A percentile compares a stretch with the other conserved stretches of the same genome.
phyloP scores from a whole-genome alignment of 139 green algal genomes.

The Limnomonas spitsbergensis region DNA sequence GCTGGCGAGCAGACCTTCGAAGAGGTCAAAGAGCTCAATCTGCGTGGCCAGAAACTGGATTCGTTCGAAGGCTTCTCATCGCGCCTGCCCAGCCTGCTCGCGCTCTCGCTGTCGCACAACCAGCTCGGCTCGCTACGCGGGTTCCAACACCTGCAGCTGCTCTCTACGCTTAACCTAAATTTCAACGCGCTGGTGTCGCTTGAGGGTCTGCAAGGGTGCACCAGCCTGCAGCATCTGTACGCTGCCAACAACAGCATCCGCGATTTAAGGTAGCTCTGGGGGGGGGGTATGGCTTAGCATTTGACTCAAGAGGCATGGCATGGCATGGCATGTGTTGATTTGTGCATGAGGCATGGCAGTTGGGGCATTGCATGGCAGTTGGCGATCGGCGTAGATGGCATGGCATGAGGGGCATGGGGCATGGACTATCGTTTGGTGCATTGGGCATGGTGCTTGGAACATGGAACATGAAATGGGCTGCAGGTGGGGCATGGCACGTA shows the following conservation, averaged over 20 bases:
- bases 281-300: no score
- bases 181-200: constrained; percentile 34
- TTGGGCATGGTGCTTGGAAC: no score
- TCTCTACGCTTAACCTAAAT: constrained; percentile 40
- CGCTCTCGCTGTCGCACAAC: constrained; percentile 43
- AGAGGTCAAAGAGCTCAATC: constrained; percentile 26
- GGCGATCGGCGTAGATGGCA: no score
- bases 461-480: no score
- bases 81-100: constrained; percentile 8
- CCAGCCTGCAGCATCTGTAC: constrained; percentile 34
- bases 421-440: no score
- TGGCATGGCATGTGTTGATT: no score
- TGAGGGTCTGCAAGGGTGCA: constrained; percentile 26
- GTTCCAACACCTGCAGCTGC: constrained; percentile 21
- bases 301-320: no score
- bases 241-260: constrained; percentile 28
- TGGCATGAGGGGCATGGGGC: no score
- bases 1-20: constrained; percentile 20
- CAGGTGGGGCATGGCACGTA: no score
- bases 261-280: constrained; percentile 20
- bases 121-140: constrained; percentile 19
- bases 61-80: neutral
- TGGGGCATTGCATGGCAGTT: no score
- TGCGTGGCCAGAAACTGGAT: constrained; percentile 28
- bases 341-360: no score